Evolutionary conservation across 1,284 basidiomycete genomes (phyloP).

Genomic region (Ustilago cynodontis): DNA sequence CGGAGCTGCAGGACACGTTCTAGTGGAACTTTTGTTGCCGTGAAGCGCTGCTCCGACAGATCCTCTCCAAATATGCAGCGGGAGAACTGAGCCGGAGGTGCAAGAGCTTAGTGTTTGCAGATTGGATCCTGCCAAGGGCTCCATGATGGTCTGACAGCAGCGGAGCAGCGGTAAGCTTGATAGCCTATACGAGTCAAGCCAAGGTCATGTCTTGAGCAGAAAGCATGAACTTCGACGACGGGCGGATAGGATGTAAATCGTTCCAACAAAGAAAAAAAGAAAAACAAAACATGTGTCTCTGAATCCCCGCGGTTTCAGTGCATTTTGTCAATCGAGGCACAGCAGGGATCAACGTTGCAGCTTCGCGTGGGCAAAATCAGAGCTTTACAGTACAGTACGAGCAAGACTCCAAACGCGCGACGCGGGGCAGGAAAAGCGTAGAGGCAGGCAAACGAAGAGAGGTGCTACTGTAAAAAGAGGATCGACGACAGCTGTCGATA

Average conservation of each 20-base stretch:
- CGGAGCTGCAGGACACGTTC: not conserved
- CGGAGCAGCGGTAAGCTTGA: too few relatives aligned
- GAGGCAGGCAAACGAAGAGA: not conserved
- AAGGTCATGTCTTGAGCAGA: not conserved
- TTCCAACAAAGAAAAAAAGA: slow-evolving; percentile 10
- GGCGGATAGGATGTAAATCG: not conserved
- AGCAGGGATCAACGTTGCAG: not conserved
- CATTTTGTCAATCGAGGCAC: not conserved
- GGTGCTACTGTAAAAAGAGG: too few relatives aligned
- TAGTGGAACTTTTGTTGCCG: not conserved
- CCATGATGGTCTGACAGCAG: too few relatives aligned
- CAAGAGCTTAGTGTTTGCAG: too few relatives aligned
- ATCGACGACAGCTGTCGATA: not conserved
- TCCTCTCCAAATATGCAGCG: too few relatives aligned
- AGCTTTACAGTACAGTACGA: not conserved
- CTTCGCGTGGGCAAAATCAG: not conserved
- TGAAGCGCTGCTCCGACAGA: too few relatives aligned
- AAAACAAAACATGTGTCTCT: not conserved
- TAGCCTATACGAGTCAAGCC: too few relatives aligned
- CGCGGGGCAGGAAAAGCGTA: slow-evolving; percentile 3
- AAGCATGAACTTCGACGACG: not conserved
- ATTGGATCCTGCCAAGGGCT: too few relatives aligned
- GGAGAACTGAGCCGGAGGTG: too few relatives aligned
- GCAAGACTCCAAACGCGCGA: not conserved
- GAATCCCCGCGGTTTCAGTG: slow-evolving; percentile 2